Evolutionary conservation across 176 grass and related monocot species (phyloP).

Genomic region (Luzula sylvatica): DNA sequence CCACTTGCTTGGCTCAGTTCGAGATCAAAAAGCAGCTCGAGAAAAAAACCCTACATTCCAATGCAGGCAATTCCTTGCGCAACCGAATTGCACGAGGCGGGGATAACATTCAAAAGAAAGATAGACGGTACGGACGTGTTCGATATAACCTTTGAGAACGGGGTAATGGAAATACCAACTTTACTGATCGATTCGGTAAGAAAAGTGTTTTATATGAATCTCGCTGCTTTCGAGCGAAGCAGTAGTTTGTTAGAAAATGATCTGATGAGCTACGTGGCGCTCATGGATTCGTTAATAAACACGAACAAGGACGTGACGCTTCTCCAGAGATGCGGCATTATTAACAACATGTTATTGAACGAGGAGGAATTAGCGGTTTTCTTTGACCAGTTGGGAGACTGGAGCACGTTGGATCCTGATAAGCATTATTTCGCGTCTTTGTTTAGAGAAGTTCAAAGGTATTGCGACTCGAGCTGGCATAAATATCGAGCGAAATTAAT

Average conservation of each 20-base stretch:
- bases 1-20: background rate
- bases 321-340: slow-evolving; percentile 14
- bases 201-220: slow-evolving; percentile 15
- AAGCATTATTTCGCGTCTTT: slow-evolving; percentile 6
- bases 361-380: slow-evolving; percentile 14
- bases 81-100: slow-evolving; percentile 15
- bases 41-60: background rate
- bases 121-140: background rate
- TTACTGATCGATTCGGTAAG: slow-evolving; percentile 9
- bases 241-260: background rate
- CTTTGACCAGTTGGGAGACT: slow-evolving; percentile 10
- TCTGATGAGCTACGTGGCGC: slow-evolving; percentile 9
- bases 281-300: slow-evolving; percentile 13
- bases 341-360: slow-evolving; percentile 19
- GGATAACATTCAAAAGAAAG: slow-evolving; percentile 9
- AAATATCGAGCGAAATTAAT: background rate
- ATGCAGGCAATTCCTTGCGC: slow-evolving; percentile 18
- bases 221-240: slow-evolving; percentile 7
- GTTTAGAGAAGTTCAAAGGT: slow-evolving; percentile 8
- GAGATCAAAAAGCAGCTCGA: background rate
- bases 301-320: slow-evolving; percentile 12
- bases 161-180: slow-evolving; percentile 17
- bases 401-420: slow-evolving; percentile 1
- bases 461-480: slow-evolving; percentile 7
- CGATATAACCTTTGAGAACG: slow-evolving; percentile 17